Conservation (phyloP, 2,329 filamentous ascomycete genomes). For the Colletotrichum destructivum region DNA sequence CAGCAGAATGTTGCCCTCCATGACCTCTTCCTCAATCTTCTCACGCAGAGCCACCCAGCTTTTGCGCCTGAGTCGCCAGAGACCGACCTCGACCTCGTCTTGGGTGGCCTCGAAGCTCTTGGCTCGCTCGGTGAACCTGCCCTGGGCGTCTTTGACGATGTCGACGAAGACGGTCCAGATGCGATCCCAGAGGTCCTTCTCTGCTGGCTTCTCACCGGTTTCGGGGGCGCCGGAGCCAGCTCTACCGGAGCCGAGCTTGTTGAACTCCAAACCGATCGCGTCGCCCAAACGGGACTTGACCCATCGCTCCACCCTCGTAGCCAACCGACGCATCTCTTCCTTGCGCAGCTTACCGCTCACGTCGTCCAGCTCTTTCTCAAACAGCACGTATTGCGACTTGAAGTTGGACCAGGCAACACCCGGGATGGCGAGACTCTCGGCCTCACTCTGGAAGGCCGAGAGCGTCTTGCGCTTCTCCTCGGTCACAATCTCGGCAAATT, state of each 20-base stretch:
- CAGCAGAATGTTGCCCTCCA: slow-evolving; percentile 95
- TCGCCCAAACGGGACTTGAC: slow-evolving; percentile 90
- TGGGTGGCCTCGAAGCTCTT: slow-evolving; percentile 93
- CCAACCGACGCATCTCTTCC: slow-evolving; percentile 95
- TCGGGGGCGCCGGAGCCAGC: slow-evolving; percentile 87
- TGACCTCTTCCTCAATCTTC: slow-evolving; percentile 96
- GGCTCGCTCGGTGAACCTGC: slow-evolving; percentile 87
- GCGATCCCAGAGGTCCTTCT: slow-evolving; percentile 95
- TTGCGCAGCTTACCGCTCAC: slow-evolving; percentile 88
- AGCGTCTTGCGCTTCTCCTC: slow-evolving; percentile 85
- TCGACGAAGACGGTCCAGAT: slow-evolving; percentile 90
- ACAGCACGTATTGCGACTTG: slow-evolving; percentile 82
- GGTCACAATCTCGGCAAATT: slow-evolving; percentile 94
- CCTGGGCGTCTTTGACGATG: slow-evolving; percentile 88
- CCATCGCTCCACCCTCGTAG: slow-evolving; percentile 93
- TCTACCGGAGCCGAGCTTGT: slow-evolving; percentile 91
- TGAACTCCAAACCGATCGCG: slow-evolving; percentile 93
- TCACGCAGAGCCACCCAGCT: slow-evolving; percentile 92
- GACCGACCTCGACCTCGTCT: slow-evolving; percentile 91
- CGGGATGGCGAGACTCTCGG: slow-evolving; percentile 80
- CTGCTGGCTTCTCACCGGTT: slow-evolving; percentile 80
- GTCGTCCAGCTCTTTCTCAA: slow-evolving; percentile 91
- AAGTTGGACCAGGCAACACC: slow-evolving; percentile 92
- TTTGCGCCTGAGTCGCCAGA: slow-evolving; percentile 94
- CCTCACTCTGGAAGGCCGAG: slow-evolving; percentile 82